Evolutionary conservation across 306 rosid species (phyloP).

Genomic region (Vicia sativa): DNA sequence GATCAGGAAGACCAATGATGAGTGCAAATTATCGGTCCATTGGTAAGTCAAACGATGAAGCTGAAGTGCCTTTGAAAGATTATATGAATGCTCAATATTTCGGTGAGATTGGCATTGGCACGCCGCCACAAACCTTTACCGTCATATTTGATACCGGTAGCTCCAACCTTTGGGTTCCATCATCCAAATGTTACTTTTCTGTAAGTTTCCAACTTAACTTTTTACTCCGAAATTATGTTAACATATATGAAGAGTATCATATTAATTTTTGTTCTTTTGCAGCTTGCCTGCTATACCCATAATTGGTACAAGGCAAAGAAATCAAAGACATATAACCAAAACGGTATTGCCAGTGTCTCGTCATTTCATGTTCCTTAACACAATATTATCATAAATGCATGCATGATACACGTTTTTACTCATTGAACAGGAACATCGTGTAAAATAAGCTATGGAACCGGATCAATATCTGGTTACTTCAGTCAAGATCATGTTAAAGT

Average conservation of each 20-base stretch:
- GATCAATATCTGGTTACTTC: conserved; percentile 82
- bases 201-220: conserved; percentile 52
- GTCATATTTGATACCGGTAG: conserved; percentile 93
- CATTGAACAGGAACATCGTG: conserved; percentile 69
- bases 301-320: conserved; percentile 67
- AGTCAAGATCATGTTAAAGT: conserved; percentile 78
- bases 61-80: conserved; percentile 61
- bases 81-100: conserved; percentile 85
- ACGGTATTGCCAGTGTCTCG: conserved; percentile 39
- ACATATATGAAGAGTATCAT: neutral
- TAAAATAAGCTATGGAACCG: conserved; percentile 74
- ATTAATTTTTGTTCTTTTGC: conserved; percentile 33
- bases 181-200: conserved; percentile 78
- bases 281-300: conserved; percentile 87
- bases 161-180: conserved; percentile 94
- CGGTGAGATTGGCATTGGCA: conserved; percentile 86
- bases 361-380: too few relatives aligned
- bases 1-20: conserved; percentile 42
- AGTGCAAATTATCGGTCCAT: conserved; percentile 29
- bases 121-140: conserved; percentile 80
- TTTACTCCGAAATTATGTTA: conserved; percentile 12
- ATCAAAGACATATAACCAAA: conserved; percentile 62
- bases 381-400: too few relatives aligned
- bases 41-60: conserved; percentile 48
- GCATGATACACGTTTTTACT: conserved; percentile 18